These are phyloP conservation scores for Epichloe uncinata DNA, from an alignment of 2,329 filamentous ascomycete species.

Conservation along the genomic window DNA sequence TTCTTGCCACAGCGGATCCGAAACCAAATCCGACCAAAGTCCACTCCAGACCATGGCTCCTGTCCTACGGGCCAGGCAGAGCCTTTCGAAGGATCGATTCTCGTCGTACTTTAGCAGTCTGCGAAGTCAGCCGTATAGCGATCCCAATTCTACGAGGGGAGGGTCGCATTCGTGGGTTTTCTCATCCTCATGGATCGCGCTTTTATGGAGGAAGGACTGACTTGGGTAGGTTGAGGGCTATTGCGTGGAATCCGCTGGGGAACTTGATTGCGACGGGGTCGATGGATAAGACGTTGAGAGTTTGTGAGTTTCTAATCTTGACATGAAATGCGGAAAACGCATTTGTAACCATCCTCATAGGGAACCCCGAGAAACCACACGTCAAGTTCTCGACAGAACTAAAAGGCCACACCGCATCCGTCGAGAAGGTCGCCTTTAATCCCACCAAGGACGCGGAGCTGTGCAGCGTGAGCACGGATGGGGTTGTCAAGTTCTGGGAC, in stretches of 20 bases:
- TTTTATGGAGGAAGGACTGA: not conserved
- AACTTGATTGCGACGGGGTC: constrained; percentile 73
- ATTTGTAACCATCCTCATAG: constrained; percentile 18
- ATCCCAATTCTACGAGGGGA: constrained; percentile 43
- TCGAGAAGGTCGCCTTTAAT: constrained; percentile 69
- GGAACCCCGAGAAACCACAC: constrained; percentile 65
- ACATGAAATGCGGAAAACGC: too few relatives aligned
- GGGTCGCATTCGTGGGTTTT: constrained; percentile 41
- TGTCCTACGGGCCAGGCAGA: constrained; percentile 33
- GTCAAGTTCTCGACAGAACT: constrained; percentile 65
- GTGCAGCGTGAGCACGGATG: constrained; percentile 61
- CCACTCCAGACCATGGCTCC: constrained; percentile 23
- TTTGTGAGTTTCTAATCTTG: constrained; percentile 36
- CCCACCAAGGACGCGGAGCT: constrained; percentile 65
- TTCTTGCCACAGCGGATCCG: not conserved
- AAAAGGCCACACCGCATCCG: constrained; percentile 48
- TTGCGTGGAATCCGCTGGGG: constrained; percentile 83
- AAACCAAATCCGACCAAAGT: not conserved
- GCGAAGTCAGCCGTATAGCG: constrained; percentile 59
- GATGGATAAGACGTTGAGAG: constrained; percentile 54
- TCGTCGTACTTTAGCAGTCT: constrained; percentile 50
- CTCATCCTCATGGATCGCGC: not conserved
- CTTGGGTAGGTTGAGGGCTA: constrained; percentile 50
- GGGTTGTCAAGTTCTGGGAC: constrained; percentile 68
- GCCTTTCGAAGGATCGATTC: constrained; percentile 58